Evolutionary conservation across 1,284 basidiomycete genomes (phyloP).

Genomic region (Puccinia triticina): DNA sequence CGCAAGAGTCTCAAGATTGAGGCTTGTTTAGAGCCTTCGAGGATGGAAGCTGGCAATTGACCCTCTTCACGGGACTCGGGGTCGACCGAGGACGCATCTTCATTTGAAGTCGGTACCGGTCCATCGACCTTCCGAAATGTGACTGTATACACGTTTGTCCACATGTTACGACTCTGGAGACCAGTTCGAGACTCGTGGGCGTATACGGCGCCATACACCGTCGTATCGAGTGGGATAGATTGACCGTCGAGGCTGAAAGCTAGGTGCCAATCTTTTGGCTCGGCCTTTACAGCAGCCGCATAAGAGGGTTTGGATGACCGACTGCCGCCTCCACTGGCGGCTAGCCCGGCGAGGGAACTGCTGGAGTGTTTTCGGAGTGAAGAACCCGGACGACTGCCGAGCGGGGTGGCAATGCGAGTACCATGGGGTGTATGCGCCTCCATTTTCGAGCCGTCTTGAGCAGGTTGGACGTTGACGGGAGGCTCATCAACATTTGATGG

Average conservation of each 20-base stretch:
- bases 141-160: constrained; percentile 85
- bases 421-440: constrained; percentile 96
- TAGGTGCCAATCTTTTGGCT: constrained; percentile 92
- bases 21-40: constrained; percentile 78
- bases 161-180: constrained; percentile 67
- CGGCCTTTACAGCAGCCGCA: constrained; percentile 86
- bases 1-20: constrained; percentile 88
- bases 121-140: constrained; percentile 91
- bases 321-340: constrained; percentile 50
- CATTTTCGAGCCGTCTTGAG: constrained; percentile 80
- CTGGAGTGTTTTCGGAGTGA: constrained; percentile 56
- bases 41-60: constrained; percentile 70
- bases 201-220: constrained; percentile 93
- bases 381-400: constrained; percentile 54
- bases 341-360: constrained; percentile 34
- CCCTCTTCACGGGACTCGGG: constrained; percentile 55
- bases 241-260: constrained; percentile 91
- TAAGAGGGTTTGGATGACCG: constrained; percentile 68
- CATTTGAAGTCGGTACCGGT: constrained; percentile 66
- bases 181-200: constrained; percentile 68
- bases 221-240: constrained; percentile 78
- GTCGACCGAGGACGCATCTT: constrained; percentile 57
- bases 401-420: constrained; percentile 85
- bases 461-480: constrained; percentile 50
- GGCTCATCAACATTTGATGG: constrained; percentile 38